Conservation (phyloP, 768 basidiomycete species). For the Mycena belliarum region DNA sequence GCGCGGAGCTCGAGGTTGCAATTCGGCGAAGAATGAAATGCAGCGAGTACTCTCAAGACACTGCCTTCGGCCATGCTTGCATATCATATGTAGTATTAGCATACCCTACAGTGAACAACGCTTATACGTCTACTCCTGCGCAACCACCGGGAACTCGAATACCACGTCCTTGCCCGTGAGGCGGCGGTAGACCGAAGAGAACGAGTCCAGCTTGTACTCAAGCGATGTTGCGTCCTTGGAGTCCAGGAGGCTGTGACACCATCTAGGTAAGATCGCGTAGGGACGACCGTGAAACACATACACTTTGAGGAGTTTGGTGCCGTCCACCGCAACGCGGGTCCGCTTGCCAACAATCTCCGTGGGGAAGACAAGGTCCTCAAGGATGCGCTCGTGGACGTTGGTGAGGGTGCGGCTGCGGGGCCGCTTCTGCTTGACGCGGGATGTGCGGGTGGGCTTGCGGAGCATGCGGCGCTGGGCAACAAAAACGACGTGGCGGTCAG, state of each 20-base stretch:
- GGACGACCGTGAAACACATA: constrained; percentile 46
- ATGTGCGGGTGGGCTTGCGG: constrained; percentile 93
- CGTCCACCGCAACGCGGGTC: constrained; percentile 90
- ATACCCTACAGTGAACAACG: constrained; percentile 18
- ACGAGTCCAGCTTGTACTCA: constrained; percentile 99
- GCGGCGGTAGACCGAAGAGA: constrained; percentile 94
- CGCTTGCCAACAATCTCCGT: constrained; percentile 99
- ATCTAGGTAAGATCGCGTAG: background rate
- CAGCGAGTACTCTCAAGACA: background rate
- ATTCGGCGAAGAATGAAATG: too few relatives aligned
- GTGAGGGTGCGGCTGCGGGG: constrained; percentile 97
- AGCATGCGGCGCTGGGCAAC: constrained; percentile 98
- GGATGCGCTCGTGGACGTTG: constrained; percentile 95
- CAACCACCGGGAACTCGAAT: constrained; percentile 85
- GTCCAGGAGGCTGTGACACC: constrained; percentile 80
- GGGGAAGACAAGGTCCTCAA: constrained; percentile 98
- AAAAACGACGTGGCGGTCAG: constrained; percentile 98
- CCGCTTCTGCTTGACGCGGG: constrained; percentile 92
- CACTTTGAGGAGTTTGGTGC: constrained; percentile 97
- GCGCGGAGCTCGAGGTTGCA: background rate
- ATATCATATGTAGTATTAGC: constrained; percentile 7
- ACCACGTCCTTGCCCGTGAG: constrained; percentile 97
- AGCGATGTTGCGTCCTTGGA: constrained; percentile 96
- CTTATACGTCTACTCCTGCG: constrained; percentile 58
- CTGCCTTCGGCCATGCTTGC: background rate